A percentile compares a stretch with the other conserved stretches of the same genome.
phyloP scores from a whole-genome alignment of 108 stramenopile species.

The Cylindrotheca fusiformis region DNA sequence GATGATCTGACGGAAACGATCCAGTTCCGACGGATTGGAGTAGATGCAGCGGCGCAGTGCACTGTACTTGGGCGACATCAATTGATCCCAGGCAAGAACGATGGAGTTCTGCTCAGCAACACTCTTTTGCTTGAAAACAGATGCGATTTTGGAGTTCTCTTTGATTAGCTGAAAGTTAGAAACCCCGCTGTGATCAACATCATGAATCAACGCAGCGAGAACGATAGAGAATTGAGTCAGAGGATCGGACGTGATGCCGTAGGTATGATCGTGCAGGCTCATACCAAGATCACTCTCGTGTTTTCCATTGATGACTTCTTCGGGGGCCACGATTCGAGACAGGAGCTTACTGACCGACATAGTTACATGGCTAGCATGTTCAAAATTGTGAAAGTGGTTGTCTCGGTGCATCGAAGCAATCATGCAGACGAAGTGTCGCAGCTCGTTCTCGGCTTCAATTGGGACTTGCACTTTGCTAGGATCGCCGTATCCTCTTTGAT shows the following conservation, averaged over 20 bases:
- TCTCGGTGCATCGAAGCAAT: conserved; percentile 44
- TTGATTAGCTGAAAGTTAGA: conserved; percentile 48
- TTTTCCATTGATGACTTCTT: conserved; percentile 18
- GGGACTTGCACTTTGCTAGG: conserved; percentile 8
- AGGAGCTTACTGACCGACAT: conserved; percentile 45
- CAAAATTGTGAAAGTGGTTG: conserved; percentile 51
- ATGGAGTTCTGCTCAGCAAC: conserved; percentile 52
- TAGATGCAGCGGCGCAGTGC: conserved; percentile 38
- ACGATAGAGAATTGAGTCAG: conserved; percentile 54
- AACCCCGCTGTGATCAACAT: conserved; percentile 62
- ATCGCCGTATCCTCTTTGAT: conserved; percentile 5
- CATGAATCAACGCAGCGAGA: conserved; percentile 58
- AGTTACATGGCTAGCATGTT: conserved; percentile 50
- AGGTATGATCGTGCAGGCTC: conserved; percentile 32
- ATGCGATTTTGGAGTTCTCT: conserved; percentile 29
- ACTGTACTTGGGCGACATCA: conserved; percentile 42
- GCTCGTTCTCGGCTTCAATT: conserved; percentile 19
- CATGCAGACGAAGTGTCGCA: conserved; percentile 25
- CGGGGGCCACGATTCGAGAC: conserved; percentile 34
- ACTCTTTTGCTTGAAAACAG: conserved; percentile 27
- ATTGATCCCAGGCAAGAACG: conserved; percentile 40
- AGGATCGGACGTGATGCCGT: conserved; percentile 52
- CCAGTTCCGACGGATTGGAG: conserved; percentile 22
- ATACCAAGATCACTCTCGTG: not conserved
- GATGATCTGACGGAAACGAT: conserved; percentile 51